Evolutionary conservation across 2,329 filamentous ascomycete species (phyloP).

Genomic region (Gnomoniopsis sp.): DNA sequence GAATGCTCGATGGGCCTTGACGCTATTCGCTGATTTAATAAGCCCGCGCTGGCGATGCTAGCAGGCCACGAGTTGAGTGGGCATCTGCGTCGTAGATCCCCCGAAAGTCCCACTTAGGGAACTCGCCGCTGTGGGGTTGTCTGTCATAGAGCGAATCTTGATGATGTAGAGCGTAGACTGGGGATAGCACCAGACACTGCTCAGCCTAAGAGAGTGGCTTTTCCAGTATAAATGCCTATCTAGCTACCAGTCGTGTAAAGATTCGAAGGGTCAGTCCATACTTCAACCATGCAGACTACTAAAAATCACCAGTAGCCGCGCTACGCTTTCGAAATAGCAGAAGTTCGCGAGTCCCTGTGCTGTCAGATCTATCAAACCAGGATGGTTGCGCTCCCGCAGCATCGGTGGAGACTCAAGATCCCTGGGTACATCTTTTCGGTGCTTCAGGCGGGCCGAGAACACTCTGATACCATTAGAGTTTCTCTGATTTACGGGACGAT

Average conservation of each 20-base stretch:
- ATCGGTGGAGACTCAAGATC: neutral
- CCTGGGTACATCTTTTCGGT: constrained; percentile 6
- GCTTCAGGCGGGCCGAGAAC: constrained; percentile 1
- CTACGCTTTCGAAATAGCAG: constrained; percentile 7
- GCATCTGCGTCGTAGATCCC: constrained; percentile 9
- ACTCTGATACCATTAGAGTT: neutral
- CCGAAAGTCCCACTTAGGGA: constrained; percentile 5
- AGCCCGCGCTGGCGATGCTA: constrained; percentile 3
- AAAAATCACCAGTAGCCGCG: constrained; percentile 9
- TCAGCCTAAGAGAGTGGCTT: no score
- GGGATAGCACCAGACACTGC: no score
- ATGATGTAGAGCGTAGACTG: no score
- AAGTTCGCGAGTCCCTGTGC: no score
- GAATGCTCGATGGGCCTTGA: neutral
- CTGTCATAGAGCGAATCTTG: no score
- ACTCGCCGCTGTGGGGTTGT: no score
- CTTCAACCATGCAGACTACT: no score
- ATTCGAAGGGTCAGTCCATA: neutral
- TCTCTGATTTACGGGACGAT: neutral
- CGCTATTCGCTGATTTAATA: constrained; percentile 10
- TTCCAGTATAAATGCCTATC: no score
- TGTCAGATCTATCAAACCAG: constrained; percentile 8
- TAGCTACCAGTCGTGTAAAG: no score
- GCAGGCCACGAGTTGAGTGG: constrained; percentile 14
- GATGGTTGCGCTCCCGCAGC: constrained; percentile 2